phyloP scores from a whole-genome alignment of 2,329 filamentous ascomycete species.

The Arthrobotrys sphaeroides region DNA sequence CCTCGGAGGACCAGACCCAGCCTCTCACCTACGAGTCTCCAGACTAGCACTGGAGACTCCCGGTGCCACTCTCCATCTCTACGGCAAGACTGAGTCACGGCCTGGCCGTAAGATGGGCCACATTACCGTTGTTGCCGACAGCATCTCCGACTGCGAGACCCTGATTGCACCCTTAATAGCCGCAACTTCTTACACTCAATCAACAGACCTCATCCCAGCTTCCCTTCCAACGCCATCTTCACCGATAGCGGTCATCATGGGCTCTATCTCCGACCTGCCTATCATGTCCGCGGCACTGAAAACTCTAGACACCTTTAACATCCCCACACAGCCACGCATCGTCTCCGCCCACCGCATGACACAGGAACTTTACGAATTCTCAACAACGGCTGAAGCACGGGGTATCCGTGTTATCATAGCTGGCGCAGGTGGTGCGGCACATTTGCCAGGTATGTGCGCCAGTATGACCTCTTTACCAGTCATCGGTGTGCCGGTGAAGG shows the following conservation, averaged over 20 bases:
- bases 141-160: conserved; percentile 73
- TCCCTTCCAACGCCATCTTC: conserved; percentile 63
- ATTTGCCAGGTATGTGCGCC: conserved; percentile 78
- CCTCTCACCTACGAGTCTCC: conserved; percentile 71
- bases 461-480: conserved; percentile 77
- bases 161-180: conserved; percentile 72
- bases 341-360: conserved; percentile 83
- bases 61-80: conserved; percentile 78
- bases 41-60: conserved; percentile 68
- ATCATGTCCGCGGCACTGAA: conserved; percentile 74
- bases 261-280: conserved; percentile 79
- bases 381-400: conserved; percentile 70
- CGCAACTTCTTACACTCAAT: conserved; percentile 31
- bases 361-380: conserved; percentile 74
- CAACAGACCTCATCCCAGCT: conserved; percentile 47
- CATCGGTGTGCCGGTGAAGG: conserved; percentile 80
- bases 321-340: conserved; percentile 77
- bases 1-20: conserved; percentile 68
- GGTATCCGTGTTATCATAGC: conserved; percentile 80
- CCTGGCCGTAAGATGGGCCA: conserved; percentile 40
- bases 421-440: conserved; percentile 77
- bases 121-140: conserved; percentile 70
- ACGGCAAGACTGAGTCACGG: conserved; percentile 64
- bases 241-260: conserved; percentile 82
- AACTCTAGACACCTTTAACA: conserved; percentile 74